These are phyloP conservation scores for Umbilicus rupestris DNA, from an alignment of 164 flowering plant genomes.

Conservation along the genomic window DNA sequence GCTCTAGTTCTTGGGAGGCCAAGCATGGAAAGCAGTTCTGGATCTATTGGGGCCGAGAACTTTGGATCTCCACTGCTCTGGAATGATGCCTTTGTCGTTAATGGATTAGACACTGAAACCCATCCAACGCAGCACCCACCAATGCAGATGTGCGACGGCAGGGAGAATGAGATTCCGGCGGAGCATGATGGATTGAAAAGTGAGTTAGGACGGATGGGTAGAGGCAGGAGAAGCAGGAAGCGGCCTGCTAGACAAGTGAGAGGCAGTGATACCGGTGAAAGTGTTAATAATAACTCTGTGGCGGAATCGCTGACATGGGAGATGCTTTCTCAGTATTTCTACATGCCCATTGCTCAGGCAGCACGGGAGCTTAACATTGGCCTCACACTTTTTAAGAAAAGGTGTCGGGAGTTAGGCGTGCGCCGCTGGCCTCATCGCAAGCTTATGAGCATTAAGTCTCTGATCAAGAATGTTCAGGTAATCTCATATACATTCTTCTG, in stretches of 20 bases:
- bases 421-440: conserved; percentile 72
- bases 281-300: neutral
- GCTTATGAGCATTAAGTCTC: conserved; percentile 57
- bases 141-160: neutral
- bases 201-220: neutral
- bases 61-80: neutral
- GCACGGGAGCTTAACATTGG: conserved; percentile 66
- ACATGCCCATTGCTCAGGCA: conserved; percentile 71
- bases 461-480: conserved; percentile 64
- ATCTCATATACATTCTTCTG: neutral
- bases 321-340: conserved; percentile 39
- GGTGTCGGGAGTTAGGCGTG: conserved; percentile 68
- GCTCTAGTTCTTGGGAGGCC: neutral
- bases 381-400: conserved; percentile 58
- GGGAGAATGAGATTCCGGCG: neutral
- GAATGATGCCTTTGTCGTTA: neutral
- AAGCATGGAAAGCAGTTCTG: neutral
- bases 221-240: neutral
- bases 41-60: neutral
- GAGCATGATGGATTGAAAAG: neutral
- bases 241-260: neutral
- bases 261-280: neutral
- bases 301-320: conserved; percentile 20
- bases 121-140: neutral
- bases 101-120: neutral